Conservation (phyloP, 805 yeast genomes). For the Candida gorgasii region DNA sequence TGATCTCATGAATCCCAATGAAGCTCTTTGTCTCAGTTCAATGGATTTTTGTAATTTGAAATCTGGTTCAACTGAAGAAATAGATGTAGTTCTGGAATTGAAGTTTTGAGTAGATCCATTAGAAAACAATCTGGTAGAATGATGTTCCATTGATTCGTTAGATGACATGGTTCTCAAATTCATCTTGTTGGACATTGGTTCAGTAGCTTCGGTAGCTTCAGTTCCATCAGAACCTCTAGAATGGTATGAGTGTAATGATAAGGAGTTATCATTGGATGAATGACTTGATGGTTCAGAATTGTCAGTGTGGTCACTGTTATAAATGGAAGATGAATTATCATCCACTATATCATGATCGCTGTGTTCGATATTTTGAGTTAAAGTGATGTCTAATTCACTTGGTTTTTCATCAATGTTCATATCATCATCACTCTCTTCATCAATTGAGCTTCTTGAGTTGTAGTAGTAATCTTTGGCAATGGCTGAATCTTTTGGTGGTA, state of each 20-base stretch:
- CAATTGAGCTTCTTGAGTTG: slow-evolving; percentile 6
- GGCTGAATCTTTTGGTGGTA: slow-evolving; percentile 8
- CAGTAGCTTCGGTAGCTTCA: slow-evolving; percentile 17
- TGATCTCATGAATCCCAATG: slow-evolving; percentile 45
- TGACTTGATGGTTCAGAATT: slow-evolving; percentile 17
- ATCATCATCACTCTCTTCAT: slow-evolving; percentile 9
- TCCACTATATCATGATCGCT: slow-evolving; percentile 18
- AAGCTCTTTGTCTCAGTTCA: slow-evolving; percentile 30
- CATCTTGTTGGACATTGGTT: slow-evolving; percentile 17
- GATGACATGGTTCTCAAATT: slow-evolving; percentile 15
- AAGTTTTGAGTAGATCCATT: slow-evolving; percentile 9
- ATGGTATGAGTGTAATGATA: slow-evolving; percentile 41
- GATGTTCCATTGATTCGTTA: slow-evolving; percentile 9
- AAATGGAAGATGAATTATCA: slow-evolving; percentile 33
- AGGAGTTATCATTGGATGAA: slow-evolving; percentile 18
- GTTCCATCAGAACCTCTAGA: slow-evolving; percentile 18
- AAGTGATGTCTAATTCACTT: slow-evolving; percentile 18
- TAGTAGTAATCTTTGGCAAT: background rate
- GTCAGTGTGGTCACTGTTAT: slow-evolving; percentile 30
- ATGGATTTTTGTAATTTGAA: slow-evolving; percentile 17
- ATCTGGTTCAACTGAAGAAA: slow-evolving; percentile 17
- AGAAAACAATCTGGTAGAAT: slow-evolving; percentile 14
- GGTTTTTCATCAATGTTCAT: slow-evolving; percentile 15
- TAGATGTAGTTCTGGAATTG: slow-evolving; percentile 16
- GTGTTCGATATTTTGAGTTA: slow-evolving; percentile 41